Evolutionary conservation across 352 stramenopile species (phyloP), one percentile per base, ranked within the genome.

Genomic region (Albugo candida): DNA sequence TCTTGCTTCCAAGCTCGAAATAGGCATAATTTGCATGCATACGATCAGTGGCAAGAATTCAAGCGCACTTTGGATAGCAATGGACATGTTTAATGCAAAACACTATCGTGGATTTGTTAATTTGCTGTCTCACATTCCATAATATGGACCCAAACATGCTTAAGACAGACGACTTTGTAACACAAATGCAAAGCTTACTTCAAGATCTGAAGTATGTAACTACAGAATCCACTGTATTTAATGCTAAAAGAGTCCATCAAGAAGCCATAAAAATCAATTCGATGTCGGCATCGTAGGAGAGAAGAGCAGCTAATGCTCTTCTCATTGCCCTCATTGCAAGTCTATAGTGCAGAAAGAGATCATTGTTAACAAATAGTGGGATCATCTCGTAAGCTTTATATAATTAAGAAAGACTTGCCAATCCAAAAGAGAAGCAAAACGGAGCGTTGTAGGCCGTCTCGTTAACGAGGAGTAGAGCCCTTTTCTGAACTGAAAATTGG

Each of bases 1-100:
- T 19, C 17, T 43, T 8, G 17, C 17, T 65, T 63, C 40, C 61
- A 70, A n/a, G 67, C 82, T 36, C 54, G 82, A 2, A 67, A 81
- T 54, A 56, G 68, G 37, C 44, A 66, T 14, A 81, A 82, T 37
- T 14, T 48, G 20, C 48, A 49, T 13, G 73, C 69, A 44, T 66
- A 70, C 42, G 51, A 42, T 19, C 61, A 51, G 14, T 86, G 73
- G 73, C 66, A 76, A 45, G 41, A 65, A 48, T 49, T 86, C 20
- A 24, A 19, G 38, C 82, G 81, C 47, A 46, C 16, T 17, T 51
- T 58, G 19, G 55, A 69, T 38, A 70, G 13, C 65, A 81, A 57
- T 86, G 73, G 73, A 86, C 68, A 17, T 59, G 45, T 45, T 65
- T 60, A 13, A 86, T 86, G 73, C 70, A 86, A 42, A 66, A 82